Conservation (phyloP, 139 green algal species). For the Eudorina sp. region DNA sequence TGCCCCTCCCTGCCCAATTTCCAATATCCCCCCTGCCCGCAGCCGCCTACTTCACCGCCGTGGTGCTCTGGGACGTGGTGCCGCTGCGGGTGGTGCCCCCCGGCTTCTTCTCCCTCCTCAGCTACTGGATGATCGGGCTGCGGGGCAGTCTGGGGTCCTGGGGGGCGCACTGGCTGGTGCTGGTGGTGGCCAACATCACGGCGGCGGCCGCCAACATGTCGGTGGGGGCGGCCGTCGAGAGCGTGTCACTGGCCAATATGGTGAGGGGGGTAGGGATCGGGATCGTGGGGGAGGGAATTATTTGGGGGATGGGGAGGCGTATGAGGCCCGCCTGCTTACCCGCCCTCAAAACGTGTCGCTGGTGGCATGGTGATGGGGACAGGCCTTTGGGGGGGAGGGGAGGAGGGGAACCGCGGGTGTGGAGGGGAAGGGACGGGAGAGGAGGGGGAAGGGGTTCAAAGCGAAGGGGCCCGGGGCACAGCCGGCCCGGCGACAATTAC, state of each 20-base stretch:
- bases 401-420: too few relatives aligned
- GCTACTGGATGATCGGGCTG: conserved; percentile 80
- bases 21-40: background rate
- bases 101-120: conserved; percentile 69
- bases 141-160: conserved; percentile 43
- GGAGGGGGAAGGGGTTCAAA: too few relatives aligned
- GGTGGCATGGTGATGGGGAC: too few relatives aligned
- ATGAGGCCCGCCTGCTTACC: too few relatives aligned
- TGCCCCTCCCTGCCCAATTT: background rate
- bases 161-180: conserved; percentile 54
- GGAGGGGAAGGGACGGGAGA: too few relatives aligned
- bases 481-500: too few relatives aligned
- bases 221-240: conserved; percentile 73
- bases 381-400: too few relatives aligned
- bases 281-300: too few relatives aligned
- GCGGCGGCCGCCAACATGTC: conserved; percentile 70
- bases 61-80: conserved; percentile 78
- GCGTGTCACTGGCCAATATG: conserved; percentile 76
- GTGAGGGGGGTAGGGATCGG: conserved; percentile 31
- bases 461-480: too few relatives aligned
- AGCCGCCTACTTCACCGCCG: conserved; percentile 75
- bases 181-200: conserved; percentile 76
- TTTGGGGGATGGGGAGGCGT: background rate
- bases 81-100: conserved; percentile 80
- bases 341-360: too few relatives aligned